Evolutionary conservation across 23 red algal species (phyloP).

Genomic region (Gracilaria domingensis): DNA sequence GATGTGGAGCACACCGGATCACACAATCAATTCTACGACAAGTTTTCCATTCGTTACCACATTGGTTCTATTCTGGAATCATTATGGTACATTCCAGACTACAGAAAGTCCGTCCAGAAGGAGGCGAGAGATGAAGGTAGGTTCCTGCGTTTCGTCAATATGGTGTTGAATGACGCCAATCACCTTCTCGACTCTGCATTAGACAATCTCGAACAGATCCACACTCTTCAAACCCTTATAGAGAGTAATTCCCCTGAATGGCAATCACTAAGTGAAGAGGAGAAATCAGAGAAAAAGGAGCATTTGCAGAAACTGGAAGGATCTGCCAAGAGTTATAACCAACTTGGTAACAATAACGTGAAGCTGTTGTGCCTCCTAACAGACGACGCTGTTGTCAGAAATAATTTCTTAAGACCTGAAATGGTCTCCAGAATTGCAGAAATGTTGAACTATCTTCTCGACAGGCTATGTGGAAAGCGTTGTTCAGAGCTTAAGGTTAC

Average conservation of each 20-base stretch:
- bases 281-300: constrained; percentile 84
- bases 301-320: constrained; percentile 83
- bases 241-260: constrained; percentile 57
- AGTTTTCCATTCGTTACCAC: constrained; percentile 95
- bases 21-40: constrained; percentile 98
- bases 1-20: constrained; percentile 97
- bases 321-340: constrained; percentile 77
- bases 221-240: constrained; percentile 73
- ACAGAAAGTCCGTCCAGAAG: constrained; percentile 71
- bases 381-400: constrained; percentile 80
- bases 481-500: constrained; percentile 81
- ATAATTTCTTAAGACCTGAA: constrained; percentile 86
- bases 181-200: constrained; percentile 91
- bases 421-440: constrained; percentile 92
- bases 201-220: constrained; percentile 82
- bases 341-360: constrained; percentile 88
- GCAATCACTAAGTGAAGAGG: constrained; percentile 58
- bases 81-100: constrained; percentile 88
- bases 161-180: constrained; percentile 98
- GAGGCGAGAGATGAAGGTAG: constrained; percentile 78
- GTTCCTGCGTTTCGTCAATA: constrained; percentile 95
- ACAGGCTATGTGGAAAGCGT: constrained; percentile 82
- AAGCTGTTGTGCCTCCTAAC: constrained; percentile 86
- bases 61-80: constrained; percentile 84
- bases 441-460: constrained; percentile 98